Conservation (phyloP, 495 filamentous ascomycete genomes). For the Annulohypoxylon nitens region DNA sequence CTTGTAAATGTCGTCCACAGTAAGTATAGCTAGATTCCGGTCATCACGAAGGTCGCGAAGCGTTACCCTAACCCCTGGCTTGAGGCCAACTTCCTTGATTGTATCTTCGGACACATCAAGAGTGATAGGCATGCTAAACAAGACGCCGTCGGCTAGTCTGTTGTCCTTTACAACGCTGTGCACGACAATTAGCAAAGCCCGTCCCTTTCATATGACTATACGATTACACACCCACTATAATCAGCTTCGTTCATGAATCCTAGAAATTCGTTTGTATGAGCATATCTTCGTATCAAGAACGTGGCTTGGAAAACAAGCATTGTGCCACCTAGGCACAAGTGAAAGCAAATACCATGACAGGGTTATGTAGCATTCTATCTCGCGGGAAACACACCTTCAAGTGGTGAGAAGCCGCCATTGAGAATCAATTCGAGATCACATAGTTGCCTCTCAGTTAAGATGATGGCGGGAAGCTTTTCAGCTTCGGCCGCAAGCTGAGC, state of each 20-base stretch:
- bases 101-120: conserved; percentile 82
- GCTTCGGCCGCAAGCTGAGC: conserved; percentile 83
- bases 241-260: conserved; percentile 98
- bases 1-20: conserved; percentile 94
- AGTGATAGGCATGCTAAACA: conserved; percentile 98
- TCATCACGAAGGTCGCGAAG: conserved; percentile 97
- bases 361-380: conserved; percentile 34
- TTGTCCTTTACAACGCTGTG: conserved; percentile 85
- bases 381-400: conserved; percentile 79
- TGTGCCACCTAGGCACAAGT: conserved; percentile 6
- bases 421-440: conserved; percentile 97
- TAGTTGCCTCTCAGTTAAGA: conserved; percentile 91
- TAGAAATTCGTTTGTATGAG: conserved; percentile 54
- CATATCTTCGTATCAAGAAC: conserved; percentile 7
- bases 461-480: conserved; percentile 85
- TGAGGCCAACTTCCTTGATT: conserved; percentile 78
- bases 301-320: background rate
- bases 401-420: conserved; percentile 95
- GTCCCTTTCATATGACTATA: conserved; percentile 3
- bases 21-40: conserved; percentile 93
- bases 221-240: conserved; percentile 80
- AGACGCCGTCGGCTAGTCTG: conserved; percentile 87
- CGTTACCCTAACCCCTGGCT: conserved; percentile 83
- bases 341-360: background rate
- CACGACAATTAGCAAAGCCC: conserved; percentile 31